These are phyloP conservation scores for Schwanniomyces occidentalis DNA, from an alignment of 805 yeast species.

Conservation along the genomic window DNA sequence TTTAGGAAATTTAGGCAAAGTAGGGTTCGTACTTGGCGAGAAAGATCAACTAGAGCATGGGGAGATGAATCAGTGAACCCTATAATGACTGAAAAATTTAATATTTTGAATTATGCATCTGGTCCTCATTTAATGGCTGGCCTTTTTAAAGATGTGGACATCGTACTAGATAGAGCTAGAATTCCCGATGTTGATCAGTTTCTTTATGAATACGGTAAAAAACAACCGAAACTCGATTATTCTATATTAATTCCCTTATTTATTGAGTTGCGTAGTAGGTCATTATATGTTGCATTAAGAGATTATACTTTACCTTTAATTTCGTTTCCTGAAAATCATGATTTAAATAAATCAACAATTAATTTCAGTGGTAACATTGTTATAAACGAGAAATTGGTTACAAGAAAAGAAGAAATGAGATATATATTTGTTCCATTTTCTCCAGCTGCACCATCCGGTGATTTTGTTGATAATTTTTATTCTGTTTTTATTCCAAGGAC, in stretches of 20 bases:
- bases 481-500: slow-evolving; percentile 62
- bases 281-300: slow-evolving; percentile 45
- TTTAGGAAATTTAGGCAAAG: slow-evolving; percentile 24
- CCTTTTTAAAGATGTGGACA: slow-evolving; percentile 29
- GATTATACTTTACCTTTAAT: slow-evolving; percentile 62
- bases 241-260: slow-evolving; percentile 56
- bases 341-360: slow-evolving; percentile 25
- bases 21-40: slow-evolving; percentile 25
- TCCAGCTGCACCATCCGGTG: slow-evolving; percentile 44
- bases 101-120: slow-evolving; percentile 31
- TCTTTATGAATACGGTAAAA: slow-evolving; percentile 38
- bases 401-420: slow-evolving; percentile 44
- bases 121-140: slow-evolving; percentile 37
- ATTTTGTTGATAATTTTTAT: slow-evolving; percentile 48
- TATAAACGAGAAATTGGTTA: slow-evolving; percentile 55
- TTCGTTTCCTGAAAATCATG: slow-evolving; percentile 43
- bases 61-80: slow-evolving; percentile 33
- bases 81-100: slow-evolving; percentile 30
- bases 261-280: slow-evolving; percentile 43
- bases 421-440: slow-evolving; percentile 59
- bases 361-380: slow-evolving; percentile 47
- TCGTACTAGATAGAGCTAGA: slow-evolving; percentile 25
- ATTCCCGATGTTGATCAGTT: slow-evolving; percentile 39
- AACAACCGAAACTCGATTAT: slow-evolving; percentile 55
- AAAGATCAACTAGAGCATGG: slow-evolving; percentile 29